Conservation (phyloP, 495 filamentous ascomycete genomes). For the Podospora pseudopauciseta region DNA sequence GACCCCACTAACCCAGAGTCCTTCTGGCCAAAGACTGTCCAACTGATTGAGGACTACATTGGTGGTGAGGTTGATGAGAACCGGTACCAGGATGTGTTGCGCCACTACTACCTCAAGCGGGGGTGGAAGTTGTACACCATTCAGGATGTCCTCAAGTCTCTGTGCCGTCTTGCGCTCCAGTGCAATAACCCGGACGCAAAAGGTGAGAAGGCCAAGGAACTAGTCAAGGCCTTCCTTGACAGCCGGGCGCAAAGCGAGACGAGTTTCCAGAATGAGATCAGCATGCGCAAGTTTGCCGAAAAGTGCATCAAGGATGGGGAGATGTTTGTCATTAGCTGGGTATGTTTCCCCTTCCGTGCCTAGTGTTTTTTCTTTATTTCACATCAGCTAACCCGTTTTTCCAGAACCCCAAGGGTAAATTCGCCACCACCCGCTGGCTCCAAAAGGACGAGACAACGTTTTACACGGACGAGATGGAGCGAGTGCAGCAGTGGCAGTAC, state of each 20-base stretch:
- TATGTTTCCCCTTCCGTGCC: conserved; percentile 45
- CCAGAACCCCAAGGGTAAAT: conserved; percentile 55
- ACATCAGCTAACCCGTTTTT: conserved; percentile 6
- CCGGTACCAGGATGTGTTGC: conserved; percentile 81
- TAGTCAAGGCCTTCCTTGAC: conserved; percentile 75
- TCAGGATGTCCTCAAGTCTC: conserved; percentile 73
- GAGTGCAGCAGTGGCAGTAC: conserved; percentile 71
- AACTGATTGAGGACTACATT: conserved; percentile 78
- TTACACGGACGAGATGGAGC: conserved; percentile 59
- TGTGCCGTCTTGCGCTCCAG: conserved; percentile 67
- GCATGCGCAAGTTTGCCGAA: conserved; percentile 81
- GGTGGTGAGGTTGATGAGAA: conserved; percentile 72
- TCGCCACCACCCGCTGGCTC: conserved; percentile 65
- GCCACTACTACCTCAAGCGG: conserved; percentile 79
- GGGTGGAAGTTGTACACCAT: conserved; percentile 91
- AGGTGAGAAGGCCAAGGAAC: conserved; percentile 79
- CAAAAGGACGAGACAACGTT: conserved; percentile 80
- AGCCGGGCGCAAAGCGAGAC: conserved; percentile 77
- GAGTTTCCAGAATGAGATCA: conserved; percentile 78
- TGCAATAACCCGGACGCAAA: conserved; percentile 79
- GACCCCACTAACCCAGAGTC: conserved; percentile 40
- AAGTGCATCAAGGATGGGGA: conserved; percentile 85
- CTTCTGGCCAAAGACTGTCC: conserved; percentile 56
- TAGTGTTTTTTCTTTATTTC: background rate
- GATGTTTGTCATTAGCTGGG: conserved; percentile 78